These are phyloP conservation scores for Pseudophaeomoniella oleicola DNA, from an alignment of 2,329 filamentous ascomycete species.

Conservation along the genomic window DNA sequence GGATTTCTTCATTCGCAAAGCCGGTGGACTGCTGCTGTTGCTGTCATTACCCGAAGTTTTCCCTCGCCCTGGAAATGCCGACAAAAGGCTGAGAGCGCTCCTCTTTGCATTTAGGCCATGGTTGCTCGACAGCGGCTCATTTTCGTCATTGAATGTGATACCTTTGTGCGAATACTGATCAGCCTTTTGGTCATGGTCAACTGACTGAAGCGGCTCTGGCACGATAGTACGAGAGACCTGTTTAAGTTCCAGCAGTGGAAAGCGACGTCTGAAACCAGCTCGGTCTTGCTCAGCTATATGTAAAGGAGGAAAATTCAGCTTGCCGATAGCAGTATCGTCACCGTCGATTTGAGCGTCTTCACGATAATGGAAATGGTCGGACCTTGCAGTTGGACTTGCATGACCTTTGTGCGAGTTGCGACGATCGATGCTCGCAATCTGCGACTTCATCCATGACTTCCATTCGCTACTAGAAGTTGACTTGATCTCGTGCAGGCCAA, in stretches of 20 bases:
- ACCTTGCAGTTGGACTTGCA: slow-evolving; percentile 11
- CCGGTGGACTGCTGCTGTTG: no score
- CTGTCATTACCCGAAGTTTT: no score
- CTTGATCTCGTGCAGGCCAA: slow-evolving; percentile 14
- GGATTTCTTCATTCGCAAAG: no score
- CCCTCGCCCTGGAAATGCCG: no score
- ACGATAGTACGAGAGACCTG: slow-evolving; percentile 3
- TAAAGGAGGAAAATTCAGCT: not conserved
- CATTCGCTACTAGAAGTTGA: slow-evolving; percentile 17
- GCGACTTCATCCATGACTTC: slow-evolving; percentile 22
- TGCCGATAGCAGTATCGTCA: slow-evolving; percentile 2
- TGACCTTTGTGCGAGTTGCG: slow-evolving; percentile 2
- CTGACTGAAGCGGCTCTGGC: slow-evolving; percentile 1
- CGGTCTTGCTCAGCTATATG: not conserved
- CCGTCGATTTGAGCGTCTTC: slow-evolving; percentile 23
- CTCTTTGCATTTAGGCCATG: not conserved
- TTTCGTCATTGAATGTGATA: slow-evolving; percentile 1
- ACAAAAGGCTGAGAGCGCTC: no score
- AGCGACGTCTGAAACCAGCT: not conserved
- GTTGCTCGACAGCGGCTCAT: not conserved
- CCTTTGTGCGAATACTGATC: not conserved
- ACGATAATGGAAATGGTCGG: slow-evolving; percentile 17
- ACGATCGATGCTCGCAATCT: slow-evolving; percentile 19
- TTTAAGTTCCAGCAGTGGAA: slow-evolving; percentile 4
- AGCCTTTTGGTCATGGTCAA: not conserved